Percentiles rank a stretch among this genome's conserved stretches.
Evolutionary conservation across 2,329 filamentous ascomycete species (phyloP).

Genomic region (Lachnellula arida): DNA sequence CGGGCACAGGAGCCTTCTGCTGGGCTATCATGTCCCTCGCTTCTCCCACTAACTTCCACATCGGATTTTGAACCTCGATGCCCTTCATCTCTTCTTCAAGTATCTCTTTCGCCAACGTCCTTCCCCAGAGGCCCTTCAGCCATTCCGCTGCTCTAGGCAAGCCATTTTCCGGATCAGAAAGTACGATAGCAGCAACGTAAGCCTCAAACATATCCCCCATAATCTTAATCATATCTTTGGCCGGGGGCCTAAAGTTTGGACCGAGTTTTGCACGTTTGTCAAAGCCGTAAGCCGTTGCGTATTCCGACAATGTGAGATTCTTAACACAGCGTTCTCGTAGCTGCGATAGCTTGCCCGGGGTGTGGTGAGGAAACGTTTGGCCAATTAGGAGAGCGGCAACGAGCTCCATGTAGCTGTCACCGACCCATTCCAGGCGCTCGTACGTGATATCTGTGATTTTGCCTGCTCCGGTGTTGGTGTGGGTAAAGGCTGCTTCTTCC

Average conservation of each 20-base stretch:
- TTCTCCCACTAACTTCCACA: constrained; percentile 27
- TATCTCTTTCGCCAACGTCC: constrained; percentile 54
- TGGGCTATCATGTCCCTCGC: constrained; percentile 4
- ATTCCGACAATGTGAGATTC: constrained; percentile 71
- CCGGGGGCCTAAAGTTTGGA: constrained; percentile 37
- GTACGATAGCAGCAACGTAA: constrained; percentile 74
- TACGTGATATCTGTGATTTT: constrained; percentile 47
- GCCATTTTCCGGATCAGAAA: constrained; percentile 61
- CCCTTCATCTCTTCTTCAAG: constrained; percentile 31
- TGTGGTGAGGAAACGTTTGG: constrained; percentile 60
- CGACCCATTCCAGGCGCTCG: constrained; percentile 82
- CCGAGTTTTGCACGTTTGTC: constrained; percentile 58
- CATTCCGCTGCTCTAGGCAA: constrained; percentile 59
- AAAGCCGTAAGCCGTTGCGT: constrained; percentile 66
- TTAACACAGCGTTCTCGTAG: constrained; percentile 75
- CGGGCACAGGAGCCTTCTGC: constrained; percentile 29
- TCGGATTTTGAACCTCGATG: constrained; percentile 19
- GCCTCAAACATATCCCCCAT: constrained; percentile 87
- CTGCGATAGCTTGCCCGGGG: constrained; percentile 67
- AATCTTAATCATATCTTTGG: constrained; percentile 63
- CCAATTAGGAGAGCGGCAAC: constrained; percentile 73
- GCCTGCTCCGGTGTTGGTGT: constrained; percentile 36
- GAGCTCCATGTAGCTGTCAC: constrained; percentile 79
- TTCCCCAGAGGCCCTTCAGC: constrained; percentile 72
- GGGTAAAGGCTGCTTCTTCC: constrained; percentile 62